phyloP scores from a whole-genome alignment of 2,329 filamentous ascomycete species.

The Verticillium longisporum region DNA sequence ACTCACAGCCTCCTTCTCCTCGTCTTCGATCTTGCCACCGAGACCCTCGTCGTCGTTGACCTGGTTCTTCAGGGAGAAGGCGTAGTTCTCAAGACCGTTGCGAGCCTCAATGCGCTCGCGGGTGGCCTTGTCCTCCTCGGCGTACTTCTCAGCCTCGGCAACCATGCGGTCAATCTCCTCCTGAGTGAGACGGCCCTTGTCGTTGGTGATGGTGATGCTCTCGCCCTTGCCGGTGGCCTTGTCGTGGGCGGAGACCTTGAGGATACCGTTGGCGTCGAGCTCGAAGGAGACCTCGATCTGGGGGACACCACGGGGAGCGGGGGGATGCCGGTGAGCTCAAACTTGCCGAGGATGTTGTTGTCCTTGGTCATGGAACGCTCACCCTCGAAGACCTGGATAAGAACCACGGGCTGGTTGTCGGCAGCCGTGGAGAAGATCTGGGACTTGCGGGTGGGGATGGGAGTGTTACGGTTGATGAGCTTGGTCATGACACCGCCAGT shows the following conservation, averaged over 20 bases:
- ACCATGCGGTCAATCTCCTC: conserved; percentile 99
- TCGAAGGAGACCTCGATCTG: conserved; percentile 98
- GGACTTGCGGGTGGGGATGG: conserved; percentile 92
- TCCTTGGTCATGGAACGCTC: conserved; percentile 93
- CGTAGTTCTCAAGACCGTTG: conserved; percentile 98
- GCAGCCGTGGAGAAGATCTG: conserved; percentile 97
- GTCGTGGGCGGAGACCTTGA: conserved; percentile 92
- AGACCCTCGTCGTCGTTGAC: conserved; percentile 94
- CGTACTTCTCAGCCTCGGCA: conserved; percentile 94
- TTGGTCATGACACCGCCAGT: conserved; percentile 97
- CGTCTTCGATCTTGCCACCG: conserved; percentile 95
- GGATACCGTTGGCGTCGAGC: conserved; percentile 96
- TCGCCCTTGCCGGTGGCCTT: conserved; percentile 98
- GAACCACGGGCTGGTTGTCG: conserved; percentile 91
- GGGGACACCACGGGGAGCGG: conserved; percentile 90
- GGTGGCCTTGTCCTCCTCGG: conserved; percentile 98
- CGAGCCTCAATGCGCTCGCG: conserved; percentile 94
- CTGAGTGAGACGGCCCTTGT: conserved; percentile 93
- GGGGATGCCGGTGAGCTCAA: conserved; percentile 96
- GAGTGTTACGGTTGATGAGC: conserved; percentile 89
- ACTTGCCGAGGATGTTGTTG: conserved; percentile 96
- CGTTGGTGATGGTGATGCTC: conserved; percentile 98
- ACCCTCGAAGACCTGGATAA: conserved; percentile 94
- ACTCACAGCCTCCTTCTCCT: conserved; percentile 92
- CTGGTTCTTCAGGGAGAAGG: conserved; percentile 98